A percentile compares a stretch with the other conserved stretches of the same genome.
Conservation (phyloP, 2,329 filamentous ascomycete species). For the Trichocomaceae sp. region DNA sequence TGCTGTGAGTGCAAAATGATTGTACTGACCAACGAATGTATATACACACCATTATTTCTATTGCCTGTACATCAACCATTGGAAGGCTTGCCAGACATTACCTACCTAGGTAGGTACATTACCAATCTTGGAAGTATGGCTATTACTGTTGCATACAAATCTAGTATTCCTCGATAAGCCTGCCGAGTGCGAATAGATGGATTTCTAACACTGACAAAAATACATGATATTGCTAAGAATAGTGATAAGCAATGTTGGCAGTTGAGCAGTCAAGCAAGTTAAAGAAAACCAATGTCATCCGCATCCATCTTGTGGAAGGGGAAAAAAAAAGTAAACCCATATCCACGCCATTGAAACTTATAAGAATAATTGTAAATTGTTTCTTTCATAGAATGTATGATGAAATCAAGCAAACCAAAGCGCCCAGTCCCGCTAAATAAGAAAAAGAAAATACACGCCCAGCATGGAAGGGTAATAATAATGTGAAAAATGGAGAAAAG, state of each 20-base stretch:
- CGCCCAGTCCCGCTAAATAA: background rate
- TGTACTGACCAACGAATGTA: too few relatives aligned
- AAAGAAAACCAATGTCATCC: background rate
- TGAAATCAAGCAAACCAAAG: background rate
- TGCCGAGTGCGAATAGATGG: background rate
- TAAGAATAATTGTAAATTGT: background rate
- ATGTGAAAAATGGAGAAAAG: background rate
- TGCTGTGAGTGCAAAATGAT: background rate
- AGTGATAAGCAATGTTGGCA: background rate
- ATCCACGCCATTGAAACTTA: background rate
- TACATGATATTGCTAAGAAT: background rate
- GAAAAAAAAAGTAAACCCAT: background rate
- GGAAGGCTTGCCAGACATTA: too few relatives aligned
- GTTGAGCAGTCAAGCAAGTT: background rate
- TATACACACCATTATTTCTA: too few relatives aligned
- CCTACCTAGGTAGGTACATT: too few relatives aligned
- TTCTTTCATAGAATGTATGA: background rate
- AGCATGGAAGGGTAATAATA: background rate
- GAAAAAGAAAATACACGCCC: conserved; percentile 7
- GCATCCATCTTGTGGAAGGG: too few relatives aligned
- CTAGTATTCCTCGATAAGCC: too few relatives aligned
- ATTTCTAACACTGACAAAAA: background rate
- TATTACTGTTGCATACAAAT: too few relatives aligned
- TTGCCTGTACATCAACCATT: too few relatives aligned
- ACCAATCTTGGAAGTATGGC: too few relatives aligned